Percentiles rank a stretch among this genome's conserved stretches.
Conservation (phyloP, 306 rosid species). For the Malus orientalis region DNA sequence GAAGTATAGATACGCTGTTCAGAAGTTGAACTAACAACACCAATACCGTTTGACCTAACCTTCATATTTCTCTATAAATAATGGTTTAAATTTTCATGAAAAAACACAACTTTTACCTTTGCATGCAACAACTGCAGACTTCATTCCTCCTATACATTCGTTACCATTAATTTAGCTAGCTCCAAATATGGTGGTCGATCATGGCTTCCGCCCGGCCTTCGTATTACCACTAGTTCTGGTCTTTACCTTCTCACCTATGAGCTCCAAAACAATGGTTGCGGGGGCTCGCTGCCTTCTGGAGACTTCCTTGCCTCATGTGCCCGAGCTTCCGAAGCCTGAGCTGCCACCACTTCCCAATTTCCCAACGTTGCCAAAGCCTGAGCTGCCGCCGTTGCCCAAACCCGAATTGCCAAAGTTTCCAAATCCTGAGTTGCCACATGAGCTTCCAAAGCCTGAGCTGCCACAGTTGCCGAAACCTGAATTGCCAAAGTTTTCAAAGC, state of each 20-base stretch:
- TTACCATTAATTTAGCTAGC: no score
- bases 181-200: constrained; percentile 24
- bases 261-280: constrained; percentile 14
- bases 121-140: no score
- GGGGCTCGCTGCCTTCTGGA: constrained; percentile 32
- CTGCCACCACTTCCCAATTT: neutral
- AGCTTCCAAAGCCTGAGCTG: no score
- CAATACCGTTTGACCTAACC: neutral
- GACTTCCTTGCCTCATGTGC: constrained; percentile 4
- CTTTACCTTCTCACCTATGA: constrained; percentile 19
- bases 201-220: constrained; percentile 5
- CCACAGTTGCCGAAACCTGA: no score
- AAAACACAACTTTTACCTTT: neutral
- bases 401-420: no score
- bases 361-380: constrained; percentile 3
- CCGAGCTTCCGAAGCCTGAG: neutral
- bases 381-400: neutral
- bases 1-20: neutral
- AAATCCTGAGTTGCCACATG: no score
- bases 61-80: neutral
- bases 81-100: neutral
- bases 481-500: no score
- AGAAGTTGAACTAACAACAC: neutral
- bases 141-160: no score
- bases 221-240: constrained; percentile 21